Evolutionary conservation across 345 rosid species (phyloP).

Genomic region (Ricinus communis): DNA sequence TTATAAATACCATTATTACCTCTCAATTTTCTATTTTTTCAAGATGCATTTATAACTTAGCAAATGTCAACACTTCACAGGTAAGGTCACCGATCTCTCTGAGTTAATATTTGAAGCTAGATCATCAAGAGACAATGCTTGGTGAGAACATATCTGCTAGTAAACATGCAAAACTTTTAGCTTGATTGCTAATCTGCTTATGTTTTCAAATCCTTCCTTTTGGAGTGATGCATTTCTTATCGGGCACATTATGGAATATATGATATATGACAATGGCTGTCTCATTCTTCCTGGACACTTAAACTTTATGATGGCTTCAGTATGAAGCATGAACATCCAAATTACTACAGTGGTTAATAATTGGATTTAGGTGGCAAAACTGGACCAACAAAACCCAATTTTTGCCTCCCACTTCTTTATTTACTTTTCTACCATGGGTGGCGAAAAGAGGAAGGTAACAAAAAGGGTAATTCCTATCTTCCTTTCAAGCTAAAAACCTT

Average conservation of each 20-base stretch:
- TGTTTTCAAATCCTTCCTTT: neutral
- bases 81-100: slow-evolving; percentile 42
- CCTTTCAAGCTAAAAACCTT: neutral
- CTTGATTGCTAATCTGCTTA: neutral
- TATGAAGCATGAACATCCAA: neutral
- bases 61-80: slow-evolving; percentile 26
- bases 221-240: neutral
- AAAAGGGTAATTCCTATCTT: neutral
- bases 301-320: neutral
- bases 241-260: neutral
- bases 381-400: too few species aligned
- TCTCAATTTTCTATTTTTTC: slow-evolving; percentile 6
- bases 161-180: neutral
- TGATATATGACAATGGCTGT: neutral
- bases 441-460: neutral
- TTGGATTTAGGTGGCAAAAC: neutral
- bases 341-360: too few species aligned
- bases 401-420: neutral
- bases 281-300: neutral
- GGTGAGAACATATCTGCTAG: slow-evolving; percentile 45
- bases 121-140: slow-evolving; percentile 70
- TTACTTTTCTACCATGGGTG: neutral
- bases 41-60: slow-evolving; percentile 1
- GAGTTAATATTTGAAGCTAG: slow-evolving; percentile 76
- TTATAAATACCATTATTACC: slow-evolving; percentile 8